Percentiles rank a stretch among this genome's conserved stretches.
Evolutionary conservation across 1,139 yeast species (phyloP).

Genomic region (Nakaseomyces nivariensis): DNA sequence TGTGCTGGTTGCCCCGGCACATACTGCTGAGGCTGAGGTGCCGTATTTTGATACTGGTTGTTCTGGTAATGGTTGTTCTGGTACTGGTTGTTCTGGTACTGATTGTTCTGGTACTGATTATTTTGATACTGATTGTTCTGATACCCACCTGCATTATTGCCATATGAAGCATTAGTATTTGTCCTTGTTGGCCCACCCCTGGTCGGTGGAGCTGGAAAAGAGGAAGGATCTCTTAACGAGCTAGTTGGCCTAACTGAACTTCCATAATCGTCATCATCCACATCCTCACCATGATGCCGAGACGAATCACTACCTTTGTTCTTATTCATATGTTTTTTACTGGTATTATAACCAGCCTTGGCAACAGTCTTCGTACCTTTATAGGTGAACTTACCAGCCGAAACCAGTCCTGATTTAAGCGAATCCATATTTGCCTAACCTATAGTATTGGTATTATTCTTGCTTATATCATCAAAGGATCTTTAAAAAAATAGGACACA

Average conservation of each 20-base stretch:
- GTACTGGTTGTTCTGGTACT: constrained; percentile 6
- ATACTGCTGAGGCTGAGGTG: constrained; percentile 5
- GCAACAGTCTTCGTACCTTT: constrained; percentile 39
- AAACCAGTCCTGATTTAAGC: constrained; percentile 31
- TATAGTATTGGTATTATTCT: not conserved
- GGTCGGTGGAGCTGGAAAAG: constrained; percentile 48
- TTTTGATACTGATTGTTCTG: constrained; percentile 2
- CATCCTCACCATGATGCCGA: constrained; percentile 11
- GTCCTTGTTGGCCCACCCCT: constrained; percentile 29
- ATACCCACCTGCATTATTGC: constrained; percentile 7
- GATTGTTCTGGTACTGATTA: constrained; percentile 4
- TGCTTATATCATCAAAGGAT: too few relatives aligned
- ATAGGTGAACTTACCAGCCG: constrained; percentile 29
- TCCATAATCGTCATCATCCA: constrained; percentile 12
- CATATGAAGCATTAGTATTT: constrained; percentile 8
- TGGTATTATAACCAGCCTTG: constrained; percentile 36
- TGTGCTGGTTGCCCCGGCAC: constrained; percentile 7
- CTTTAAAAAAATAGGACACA: too few relatives aligned
- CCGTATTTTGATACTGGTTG: not conserved
- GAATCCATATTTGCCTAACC: not conserved
- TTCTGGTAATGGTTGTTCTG: not conserved
- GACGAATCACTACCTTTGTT: constrained; percentile 8
- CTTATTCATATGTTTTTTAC: constrained; percentile 14
- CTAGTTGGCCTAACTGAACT: constrained; percentile 4
- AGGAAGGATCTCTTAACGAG: constrained; percentile 30